Conservation (phyloP, 192 early-diverging fungal species). For the Martensiomyces pterosporus region DNA sequence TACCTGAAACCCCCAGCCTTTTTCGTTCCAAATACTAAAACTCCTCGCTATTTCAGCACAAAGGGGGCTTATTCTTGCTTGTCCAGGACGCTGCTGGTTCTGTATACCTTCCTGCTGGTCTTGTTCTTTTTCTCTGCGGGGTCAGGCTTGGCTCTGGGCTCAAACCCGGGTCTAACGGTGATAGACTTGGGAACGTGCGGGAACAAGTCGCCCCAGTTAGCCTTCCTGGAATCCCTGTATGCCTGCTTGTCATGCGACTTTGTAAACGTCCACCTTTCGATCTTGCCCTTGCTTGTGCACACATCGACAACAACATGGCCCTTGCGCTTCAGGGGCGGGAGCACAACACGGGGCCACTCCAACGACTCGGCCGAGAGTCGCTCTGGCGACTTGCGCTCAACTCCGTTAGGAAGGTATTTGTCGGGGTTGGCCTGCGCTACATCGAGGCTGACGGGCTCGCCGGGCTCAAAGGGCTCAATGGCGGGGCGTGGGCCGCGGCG, state of each 20-base stretch:
- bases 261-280: conserved; percentile 68
- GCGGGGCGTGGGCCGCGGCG: conserved; percentile 57
- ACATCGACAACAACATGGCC: conserved; percentile 72
- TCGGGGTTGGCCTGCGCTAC: conserved; percentile 8
- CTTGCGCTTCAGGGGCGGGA: conserved; percentile 73
- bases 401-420: conserved; percentile 12
- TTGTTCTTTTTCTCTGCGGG: not conserved
- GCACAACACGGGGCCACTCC: conserved; percentile 65
- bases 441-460: not conserved
- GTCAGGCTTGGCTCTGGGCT: not conserved
- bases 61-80: not conserved
- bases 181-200: conserved; percentile 61
- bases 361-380: conserved; percentile 46
- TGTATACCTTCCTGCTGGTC: not conserved
- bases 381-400: conserved; percentile 6
- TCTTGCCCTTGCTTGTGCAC: conserved; percentile 51
- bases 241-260: conserved; percentile 65
- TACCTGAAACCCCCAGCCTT: no score
- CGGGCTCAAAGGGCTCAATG: not conserved
- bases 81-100: not conserved
- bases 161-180: not conserved
- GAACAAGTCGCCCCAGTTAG: conserved; percentile 79
- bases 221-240: conserved; percentile 72
- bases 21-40: no score
- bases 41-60: no score